Conservation (phyloP, 176 grass and related monocot genomes). For the Olyra latifolia region DNA sequence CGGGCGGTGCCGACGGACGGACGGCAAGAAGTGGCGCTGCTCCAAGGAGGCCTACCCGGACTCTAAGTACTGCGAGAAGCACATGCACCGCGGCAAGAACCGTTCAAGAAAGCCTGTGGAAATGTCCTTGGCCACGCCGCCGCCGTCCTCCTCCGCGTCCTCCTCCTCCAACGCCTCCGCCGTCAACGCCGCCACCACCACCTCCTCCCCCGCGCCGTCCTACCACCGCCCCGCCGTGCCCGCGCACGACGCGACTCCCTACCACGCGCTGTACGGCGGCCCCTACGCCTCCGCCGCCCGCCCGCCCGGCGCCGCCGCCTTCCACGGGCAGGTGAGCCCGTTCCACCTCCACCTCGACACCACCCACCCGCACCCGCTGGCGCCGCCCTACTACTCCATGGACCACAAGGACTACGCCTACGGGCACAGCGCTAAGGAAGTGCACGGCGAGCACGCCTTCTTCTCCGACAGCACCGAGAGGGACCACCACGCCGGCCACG, state of each 20-base stretch:
- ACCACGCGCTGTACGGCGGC: constrained; percentile 53
- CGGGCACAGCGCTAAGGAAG: constrained; percentile 54
- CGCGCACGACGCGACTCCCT: constrained; percentile 30
- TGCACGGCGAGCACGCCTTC: constrained; percentile 73
- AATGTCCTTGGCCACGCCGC: constrained; percentile 78
- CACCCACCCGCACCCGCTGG: constrained; percentile 51
- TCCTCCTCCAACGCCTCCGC: constrained; percentile 28
- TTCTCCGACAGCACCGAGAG: constrained; percentile 58
- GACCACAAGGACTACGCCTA: constrained; percentile 55
- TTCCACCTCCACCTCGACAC: constrained; percentile 53
- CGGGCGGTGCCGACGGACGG: constrained; percentile 80
- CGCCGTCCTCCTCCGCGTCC: constrained; percentile 30
- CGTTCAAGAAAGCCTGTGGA: constrained; percentile 99
- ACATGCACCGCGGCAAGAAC: constrained; percentile 98
- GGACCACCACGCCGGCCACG: constrained; percentile 44
- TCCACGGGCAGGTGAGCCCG: constrained; percentile 34
- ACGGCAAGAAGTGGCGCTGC: constrained; percentile 98
- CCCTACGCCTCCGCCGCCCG: constrained; percentile 22
- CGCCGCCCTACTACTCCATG: constrained; percentile 46
- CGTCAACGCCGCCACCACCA: constrained; percentile 22
- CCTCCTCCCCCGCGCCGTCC: constrained; percentile 18
- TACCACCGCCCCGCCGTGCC: constrained; percentile 27
- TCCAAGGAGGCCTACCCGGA: constrained; percentile 92
- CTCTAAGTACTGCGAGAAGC: constrained; percentile 98
- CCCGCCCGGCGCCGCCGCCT: not conserved